Base-by-base conservation (phyloP, 345 rosid genomes). In the Acer negundo region DNA sequence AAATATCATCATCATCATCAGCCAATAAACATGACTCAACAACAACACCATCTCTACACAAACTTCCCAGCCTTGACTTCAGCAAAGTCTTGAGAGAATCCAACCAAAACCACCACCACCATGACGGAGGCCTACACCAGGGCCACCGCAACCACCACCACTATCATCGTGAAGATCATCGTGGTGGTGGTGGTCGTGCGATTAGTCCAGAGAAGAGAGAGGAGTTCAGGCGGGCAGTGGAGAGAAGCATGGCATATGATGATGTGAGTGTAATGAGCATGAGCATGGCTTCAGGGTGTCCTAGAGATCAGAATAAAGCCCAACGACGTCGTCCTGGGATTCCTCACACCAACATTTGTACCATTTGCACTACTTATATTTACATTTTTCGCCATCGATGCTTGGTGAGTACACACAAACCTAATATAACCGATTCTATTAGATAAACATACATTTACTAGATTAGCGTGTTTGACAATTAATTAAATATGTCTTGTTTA, bases 301-400 rank as follows among this genome's bases (percentile, higher is more conserved):
- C 23, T 19, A 20, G 24, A 22, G 84, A 77, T 35, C 38, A 35
- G 38, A 35, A 35, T 13, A 76, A 74, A 74, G 81, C 72, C 3
- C 81, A 82, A 69, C 71, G 86, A 67, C 86, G 88, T 28, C 86
- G 90, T 1, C 86, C 93, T 1, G 95, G 93, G 59, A 85, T 89
- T 72, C 95, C 95, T 49, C 93, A 91, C 83, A 85, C 91, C 81
- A 91, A 89, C 55, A 85, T 91, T 44, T 91, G 95, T 81, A 82
- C 93, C 75, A 31, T 89, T 28, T 91, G 95, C 82, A 69, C 79
- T n/a, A 84, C 85, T 78, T 87, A 80, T 69, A 81, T 83, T 58
- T 89, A 91, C 73, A 80, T 87, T 66, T 91, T 89, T 81, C 87
- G 87, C 15, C 87, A 84, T 66, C 84, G 93, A 17, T 91, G 95